Conservation (phyloP, 371 early-diverging fungal genomes). For the Modicella reniformis region DNA sequence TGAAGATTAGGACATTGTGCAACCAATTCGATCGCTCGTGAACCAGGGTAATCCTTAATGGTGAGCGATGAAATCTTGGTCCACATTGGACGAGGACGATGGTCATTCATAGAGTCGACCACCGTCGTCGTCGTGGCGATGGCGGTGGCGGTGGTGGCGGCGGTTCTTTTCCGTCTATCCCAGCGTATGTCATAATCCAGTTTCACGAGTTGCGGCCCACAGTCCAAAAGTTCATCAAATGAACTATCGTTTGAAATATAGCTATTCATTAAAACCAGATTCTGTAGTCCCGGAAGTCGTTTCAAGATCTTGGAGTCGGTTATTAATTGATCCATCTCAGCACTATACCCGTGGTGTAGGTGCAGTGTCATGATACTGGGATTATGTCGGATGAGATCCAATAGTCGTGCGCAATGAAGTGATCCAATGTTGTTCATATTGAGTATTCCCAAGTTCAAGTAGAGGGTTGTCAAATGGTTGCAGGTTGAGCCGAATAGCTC, state of each 20-base stretch:
- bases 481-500: neutral
- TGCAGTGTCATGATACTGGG: neutral
- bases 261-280: neutral
- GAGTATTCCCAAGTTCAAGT: neutral
- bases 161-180: neutral
- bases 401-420: neutral
- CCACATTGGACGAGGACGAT: constrained; percentile 1
- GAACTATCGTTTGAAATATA: neutral
- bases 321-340: neutral
- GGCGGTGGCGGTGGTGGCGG: too few species aligned
- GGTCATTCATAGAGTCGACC: too few species aligned
- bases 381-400: neutral
- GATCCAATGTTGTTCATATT: neutral
- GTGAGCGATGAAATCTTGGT: neutral
- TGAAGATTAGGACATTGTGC: neutral
- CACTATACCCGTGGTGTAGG: neutral
- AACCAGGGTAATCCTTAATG: neutral
- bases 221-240: neutral
- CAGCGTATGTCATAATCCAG: neutral
- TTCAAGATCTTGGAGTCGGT: neutral
- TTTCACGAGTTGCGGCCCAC: neutral
- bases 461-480: neutral
- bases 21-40: neutral
- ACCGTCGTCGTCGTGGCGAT: too few species aligned
- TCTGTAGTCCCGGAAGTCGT: neutral